phyloP scores from a whole-genome alignment of 2,329 filamentous ascomycete genomes.

The Colletotrichum sp. region DNA sequence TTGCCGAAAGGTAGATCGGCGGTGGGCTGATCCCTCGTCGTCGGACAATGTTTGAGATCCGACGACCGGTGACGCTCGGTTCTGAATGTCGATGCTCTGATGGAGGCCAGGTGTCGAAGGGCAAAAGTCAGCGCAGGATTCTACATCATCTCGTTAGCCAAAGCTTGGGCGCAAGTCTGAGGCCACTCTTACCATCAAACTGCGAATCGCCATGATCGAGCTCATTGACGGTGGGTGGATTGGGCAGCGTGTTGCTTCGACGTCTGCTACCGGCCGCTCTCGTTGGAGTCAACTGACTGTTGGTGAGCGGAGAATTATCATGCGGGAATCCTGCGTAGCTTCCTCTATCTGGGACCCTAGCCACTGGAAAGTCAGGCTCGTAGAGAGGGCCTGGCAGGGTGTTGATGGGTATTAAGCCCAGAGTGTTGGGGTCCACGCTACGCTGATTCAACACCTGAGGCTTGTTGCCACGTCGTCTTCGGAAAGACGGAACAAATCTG shows the following conservation, averaged over 20 bases:
- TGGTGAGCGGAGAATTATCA: background rate
- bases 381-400: background rate
- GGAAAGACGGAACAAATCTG: background rate
- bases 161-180: background rate
- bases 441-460: constrained; percentile 5
- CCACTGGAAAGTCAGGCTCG: background rate
- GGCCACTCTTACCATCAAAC: background rate
- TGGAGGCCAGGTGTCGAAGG: background rate
- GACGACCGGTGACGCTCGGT: background rate
- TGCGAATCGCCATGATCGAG: background rate
- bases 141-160: background rate
- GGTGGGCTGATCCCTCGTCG: background rate
- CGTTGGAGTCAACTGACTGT: background rate
- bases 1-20: background rate
- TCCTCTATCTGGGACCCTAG: background rate
- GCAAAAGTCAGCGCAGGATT: background rate
- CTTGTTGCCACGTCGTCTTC: background rate
- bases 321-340: background rate
- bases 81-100: background rate
- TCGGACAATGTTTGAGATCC: background rate
- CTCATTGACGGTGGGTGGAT: background rate
- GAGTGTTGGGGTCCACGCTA: background rate
- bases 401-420: constrained; percentile 1
- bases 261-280: background rate
- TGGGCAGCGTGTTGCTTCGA: background rate